Conservation (phyloP, 1,284 basidiomycete genomes). For the Albatrellus sp. region DNA sequence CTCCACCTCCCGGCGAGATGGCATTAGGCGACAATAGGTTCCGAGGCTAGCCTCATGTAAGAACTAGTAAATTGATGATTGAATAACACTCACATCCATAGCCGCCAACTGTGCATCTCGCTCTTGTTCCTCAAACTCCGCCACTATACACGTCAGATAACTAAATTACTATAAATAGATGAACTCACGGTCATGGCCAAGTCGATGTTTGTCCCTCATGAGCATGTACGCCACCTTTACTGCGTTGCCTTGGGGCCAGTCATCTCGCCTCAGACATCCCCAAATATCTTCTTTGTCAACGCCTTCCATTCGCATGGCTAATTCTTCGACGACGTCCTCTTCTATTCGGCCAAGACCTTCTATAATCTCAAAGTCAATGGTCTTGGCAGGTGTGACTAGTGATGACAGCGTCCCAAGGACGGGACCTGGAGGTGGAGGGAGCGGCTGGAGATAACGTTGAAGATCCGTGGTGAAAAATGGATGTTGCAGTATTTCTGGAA, state of each 20-base stretch:
- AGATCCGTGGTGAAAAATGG: conserved; percentile 82
- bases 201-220: conserved; percentile 77
- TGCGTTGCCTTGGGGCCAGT: conserved; percentile 79
- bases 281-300: conserved; percentile 79
- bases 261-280: conserved; percentile 72
- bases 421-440: conserved; percentile 72
- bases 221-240: conserved; percentile 97
- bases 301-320: conserved; percentile 64
- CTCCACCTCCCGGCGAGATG: conserved; percentile 45
- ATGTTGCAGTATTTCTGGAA: conserved; percentile 80
- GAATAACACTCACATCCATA: conserved; percentile 50
- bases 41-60: conserved; percentile 36
- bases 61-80: conserved; percentile 1
- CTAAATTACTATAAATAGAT: conserved; percentile 10
- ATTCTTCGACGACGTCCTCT: conserved; percentile 78
- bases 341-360: conserved; percentile 84
- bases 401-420: conserved; percentile 61
- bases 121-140: conserved; percentile 66
- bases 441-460: conserved; percentile 76
- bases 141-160: conserved; percentile 30
- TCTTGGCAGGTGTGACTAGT: conserved; percentile 51
- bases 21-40: conserved; percentile 35
- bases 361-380: conserved; percentile 65
- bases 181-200: conserved; percentile 66
- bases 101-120: conserved; percentile 68